Base-by-base conservation (phyloP, 306 rosid species). In the Mucuna pruriens region DNA sequence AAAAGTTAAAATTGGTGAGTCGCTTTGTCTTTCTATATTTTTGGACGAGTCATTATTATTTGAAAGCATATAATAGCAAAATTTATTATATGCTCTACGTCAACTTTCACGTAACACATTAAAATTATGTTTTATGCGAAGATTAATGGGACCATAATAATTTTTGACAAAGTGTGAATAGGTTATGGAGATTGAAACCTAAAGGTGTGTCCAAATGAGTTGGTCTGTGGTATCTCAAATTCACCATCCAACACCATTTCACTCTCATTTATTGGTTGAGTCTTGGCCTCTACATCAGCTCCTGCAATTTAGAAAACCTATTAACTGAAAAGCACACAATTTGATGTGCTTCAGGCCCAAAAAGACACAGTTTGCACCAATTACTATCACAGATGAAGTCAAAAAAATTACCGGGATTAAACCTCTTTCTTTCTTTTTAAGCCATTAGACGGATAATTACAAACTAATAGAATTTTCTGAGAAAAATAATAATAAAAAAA, bases 161-260 rank as follows among this genome's bases (percentile, higher is more conserved):
- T n/a, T n/a, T n/a, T n/a, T n/a, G n/a, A n/a, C n/a, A n/a, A n/a
- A n/a, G 54, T 52, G n/a, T 42, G 44, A 36, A 54, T 23, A 49
- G 7, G 36, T 45, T 38, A 82, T 60, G 51, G 45, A 84, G 79
- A 84, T 39, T 2, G 67, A 67, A 87, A 93, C 97, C 97, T 91
- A 85, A 91, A 93, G 3, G 87, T 86, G 58, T 87, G 92, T n/a
- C 97, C 97, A 74, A 93, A 93, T 3, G 97, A 86, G 75, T 93
- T 93, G 77, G 85, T 63, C n/a, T 84, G 79, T 33, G 97, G 91
- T 63, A 88, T 85, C 80, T 69, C 66, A 88, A 91, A 90, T 64
- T 83, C 96, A 68, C 89, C 94, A 8, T 91, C 94, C 81, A 89
- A 79, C 23, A 44, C 82, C 83, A 92, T 15, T 49, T 89, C 92